phyloP scores from a whole-genome alignment of 495 filamentous ascomycete species.

The Trichoderma reesei region DNA sequence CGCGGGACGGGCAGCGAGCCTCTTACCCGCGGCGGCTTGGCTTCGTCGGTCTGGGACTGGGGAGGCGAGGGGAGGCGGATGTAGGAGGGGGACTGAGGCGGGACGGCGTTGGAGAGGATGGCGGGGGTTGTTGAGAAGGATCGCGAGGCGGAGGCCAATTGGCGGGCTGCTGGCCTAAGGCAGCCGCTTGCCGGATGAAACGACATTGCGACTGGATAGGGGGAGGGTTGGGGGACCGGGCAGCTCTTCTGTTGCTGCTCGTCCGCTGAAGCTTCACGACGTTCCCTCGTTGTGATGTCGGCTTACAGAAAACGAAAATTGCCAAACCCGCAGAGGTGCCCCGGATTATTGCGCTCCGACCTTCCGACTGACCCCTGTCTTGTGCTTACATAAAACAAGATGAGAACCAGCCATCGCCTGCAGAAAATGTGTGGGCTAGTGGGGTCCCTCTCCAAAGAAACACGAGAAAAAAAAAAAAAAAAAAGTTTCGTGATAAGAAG shows the following conservation, averaged over 20 bases:
- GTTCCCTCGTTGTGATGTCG: background rate
- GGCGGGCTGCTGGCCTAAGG: background rate
- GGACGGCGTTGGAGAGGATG: slow-evolving; percentile 17
- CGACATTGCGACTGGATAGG: background rate
- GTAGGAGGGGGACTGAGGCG: slow-evolving; percentile 38
- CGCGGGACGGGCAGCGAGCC: slow-evolving; percentile 39
- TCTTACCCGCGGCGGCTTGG: slow-evolving; percentile 23
- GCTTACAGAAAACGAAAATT: slow-evolving; percentile 8
- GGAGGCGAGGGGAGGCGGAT: slow-evolving; percentile 36
- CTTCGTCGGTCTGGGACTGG: slow-evolving; percentile 25
- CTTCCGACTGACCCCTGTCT: background rate
- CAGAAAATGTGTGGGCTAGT: slow-evolving; percentile 4
- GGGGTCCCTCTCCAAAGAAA: background rate
- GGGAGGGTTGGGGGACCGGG: no score
- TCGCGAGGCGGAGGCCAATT: slow-evolving; percentile 6
- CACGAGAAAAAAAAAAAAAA: slow-evolving; percentile 16
- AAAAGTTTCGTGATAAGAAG: slow-evolving; percentile 12
- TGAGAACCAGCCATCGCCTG: background rate
- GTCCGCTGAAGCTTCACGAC: background rate
- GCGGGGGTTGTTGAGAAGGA: slow-evolving; percentile 13
- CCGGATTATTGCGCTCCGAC: background rate
- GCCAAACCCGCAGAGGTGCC: background rate
- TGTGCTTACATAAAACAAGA: background rate
- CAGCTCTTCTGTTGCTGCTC: background rate
- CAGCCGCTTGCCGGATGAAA: background rate